Evolutionary conservation across 371 early-diverging fungal genomes (phyloP), one percentile per base, ranked within the genome.

Genomic region (Nematocida sp.): DNA sequence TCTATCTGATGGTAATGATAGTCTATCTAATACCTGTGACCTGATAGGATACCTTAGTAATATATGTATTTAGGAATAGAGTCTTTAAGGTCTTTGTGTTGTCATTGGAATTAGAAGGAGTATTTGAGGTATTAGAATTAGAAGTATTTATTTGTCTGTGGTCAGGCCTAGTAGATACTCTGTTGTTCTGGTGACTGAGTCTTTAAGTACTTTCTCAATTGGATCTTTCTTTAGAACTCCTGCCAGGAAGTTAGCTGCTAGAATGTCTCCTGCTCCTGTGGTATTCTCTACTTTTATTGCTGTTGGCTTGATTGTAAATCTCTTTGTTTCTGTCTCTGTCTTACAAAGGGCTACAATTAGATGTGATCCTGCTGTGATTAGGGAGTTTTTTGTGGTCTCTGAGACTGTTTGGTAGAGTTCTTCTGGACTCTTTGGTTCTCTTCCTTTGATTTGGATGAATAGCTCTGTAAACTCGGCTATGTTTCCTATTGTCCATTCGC

Each of bases 401-500:
- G 27, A 5, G 21, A 65, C 37, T 21, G 15, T 21, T 11, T 29
- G 19, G 25, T 29, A 21, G 7, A 57, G n/a, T 37, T 63, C 31
- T 0, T 55, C 49, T 17, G n/a, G 4, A n/a, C 1, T 63, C n/a
- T 9, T 19, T 15, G 60, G 63, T 2, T 13, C 19, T 29, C 27
- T 23, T n/a, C 61, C 45, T 5, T 3, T 11, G 21, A 29, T 17
- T 21, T 1, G 7, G 17, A 17, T 9, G 25, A 29, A 43, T 13
- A 70, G 53, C 1, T 37, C 47, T 4, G 19, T 43, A 31, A 48
- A 70, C 53, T 70, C 74, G 11, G 21, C 58, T 47, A 3, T 48
- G 60, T 70, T 70, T 45, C 74, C 74, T 17, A 70, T 60, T 9
- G 60, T 41, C 74, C 74, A 70, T 15, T 70, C 58, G 29, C 63